Evolutionary conservation across 371 early-diverging fungal species (phyloP), one percentile per base, ranked within the genome.

Genomic region (Mortierella sp.): DNA sequence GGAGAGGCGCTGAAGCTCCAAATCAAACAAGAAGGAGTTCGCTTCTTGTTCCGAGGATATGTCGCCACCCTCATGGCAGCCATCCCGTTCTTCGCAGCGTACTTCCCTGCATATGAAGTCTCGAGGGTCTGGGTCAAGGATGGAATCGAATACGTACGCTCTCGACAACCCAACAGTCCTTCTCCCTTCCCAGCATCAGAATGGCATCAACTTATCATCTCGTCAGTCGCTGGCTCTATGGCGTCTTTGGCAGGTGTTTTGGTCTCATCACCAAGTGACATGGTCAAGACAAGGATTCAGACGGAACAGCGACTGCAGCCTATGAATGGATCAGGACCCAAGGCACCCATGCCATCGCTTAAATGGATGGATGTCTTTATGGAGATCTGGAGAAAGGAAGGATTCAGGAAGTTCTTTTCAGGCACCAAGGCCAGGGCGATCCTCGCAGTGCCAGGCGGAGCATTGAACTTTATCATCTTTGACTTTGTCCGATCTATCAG

Each of bases 391-490:
- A 61, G 52, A 48, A 71, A 78, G 56, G 78, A 71, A 46, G 78
- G 78, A 7, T 71, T 66, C 25, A 27, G 45, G 28, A 70, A 67
- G 50, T 78, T 78, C 57, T 78, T 71, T 45, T 29, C 66, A 1
- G 78, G 78, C 2, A 65, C 70, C 25, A 78, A 67, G 34, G 68
- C 72, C 13, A 57, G 78, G 31, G 72, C 63, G 17, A 61, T 71
- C 24, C 56, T 67, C 24, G 63, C 78, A 5, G 63, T 71, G 12
- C 78, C 78, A 10, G 71, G 71, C 43, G 78, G 78, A 13, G 78
- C 78, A 10, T 57, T 78, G 22, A 78, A 78, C 68, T 78, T 78
- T 63, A 57, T 78, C 25, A 71, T 78, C 64, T 78, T 78, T 67
- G 78, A 78, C 58, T 78, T 67, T 64, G 78, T 78, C 12, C 67